A percentile compares a stretch with the other conserved stretches of the same genome.
These are phyloP conservation scores for Pleoardoris graminearum DNA, from an alignment of 2,329 filamentous ascomycete genomes.

Conservation along the genomic window DNA sequence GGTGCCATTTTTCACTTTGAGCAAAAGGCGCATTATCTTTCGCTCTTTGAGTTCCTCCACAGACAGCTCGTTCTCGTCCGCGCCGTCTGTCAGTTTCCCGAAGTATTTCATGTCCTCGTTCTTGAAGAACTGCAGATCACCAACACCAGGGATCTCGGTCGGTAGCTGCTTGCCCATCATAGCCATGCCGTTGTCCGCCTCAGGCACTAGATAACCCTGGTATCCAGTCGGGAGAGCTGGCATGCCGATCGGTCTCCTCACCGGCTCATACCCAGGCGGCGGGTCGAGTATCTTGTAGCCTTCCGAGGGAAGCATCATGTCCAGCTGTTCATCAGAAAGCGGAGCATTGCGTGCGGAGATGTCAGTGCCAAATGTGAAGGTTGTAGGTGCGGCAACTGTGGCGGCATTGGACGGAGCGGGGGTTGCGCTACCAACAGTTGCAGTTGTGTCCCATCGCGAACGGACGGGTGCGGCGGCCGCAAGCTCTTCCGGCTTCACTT, in stretches of 20 bases:
- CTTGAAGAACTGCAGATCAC: slow-evolving; percentile 97
- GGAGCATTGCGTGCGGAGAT: slow-evolving; percentile 77
- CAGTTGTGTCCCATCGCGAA: slow-evolving; percentile 43
- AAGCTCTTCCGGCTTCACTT: slow-evolving; percentile 61
- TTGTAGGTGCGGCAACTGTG: slow-evolving; percentile 50
- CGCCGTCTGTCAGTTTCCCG: slow-evolving; percentile 92
- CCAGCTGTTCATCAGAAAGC: slow-evolving; percentile 90
- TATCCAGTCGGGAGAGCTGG: slow-evolving; percentile 69
- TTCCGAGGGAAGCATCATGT: slow-evolving; percentile 85
- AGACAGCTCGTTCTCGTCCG: slow-evolving; percentile 86
- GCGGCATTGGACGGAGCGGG: slow-evolving; percentile 32
- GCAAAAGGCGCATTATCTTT: slow-evolving; percentile 94
- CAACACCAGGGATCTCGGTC: slow-evolving; percentile 93
- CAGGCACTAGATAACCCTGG: slow-evolving; percentile 95
- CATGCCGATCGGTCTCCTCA: slow-evolving; percentile 72
- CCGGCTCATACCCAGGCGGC: slow-evolving; percentile 87
- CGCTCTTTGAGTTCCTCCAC: slow-evolving; percentile 96
- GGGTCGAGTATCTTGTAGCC: slow-evolving; percentile 92
- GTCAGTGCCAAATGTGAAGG: slow-evolving; percentile 77
- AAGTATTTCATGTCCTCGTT: slow-evolving; percentile 99
- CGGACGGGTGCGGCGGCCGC: slow-evolving; percentile 49
- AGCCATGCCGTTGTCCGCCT: slow-evolving; percentile 77
- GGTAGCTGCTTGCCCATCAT: slow-evolving; percentile 86
- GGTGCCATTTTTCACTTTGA: slow-evolving; percentile 99
- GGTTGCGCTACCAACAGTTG: slow-evolving; percentile 24